Base-by-base conservation (phyloP, 176 grass and related monocot genomes). In the Neostapfia colusana region DNA sequence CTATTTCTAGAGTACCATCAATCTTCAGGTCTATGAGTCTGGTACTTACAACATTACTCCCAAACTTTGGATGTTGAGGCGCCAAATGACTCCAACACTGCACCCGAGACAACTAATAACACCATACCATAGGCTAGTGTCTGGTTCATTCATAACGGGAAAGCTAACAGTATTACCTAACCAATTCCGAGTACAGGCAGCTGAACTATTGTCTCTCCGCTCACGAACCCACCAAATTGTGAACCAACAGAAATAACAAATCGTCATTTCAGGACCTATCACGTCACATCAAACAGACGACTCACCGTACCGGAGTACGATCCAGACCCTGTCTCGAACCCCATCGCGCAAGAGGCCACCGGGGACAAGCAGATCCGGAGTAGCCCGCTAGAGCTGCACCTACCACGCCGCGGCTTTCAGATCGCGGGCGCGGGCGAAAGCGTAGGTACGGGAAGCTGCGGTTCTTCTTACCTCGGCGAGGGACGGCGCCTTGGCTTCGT, bases 401-500 rank as follows among this genome's bases (percentile, higher is more conserved):
- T 10, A 35, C 70, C 42, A 18, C n/a, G 16, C n/a, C 35, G 54
- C 51, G 20, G 35, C 26, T 15, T 65, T 31, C 6, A 71, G 72
- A 76, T 76, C 71, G 55, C 34, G 51, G 3, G 13, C 26, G 0
- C 13, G 4, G 3, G 23, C 35, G 38, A 8, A 4, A 25, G 42
- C 16, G 7, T 2, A n/a, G 31, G 35, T 25, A 0, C 24, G 6
- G 10, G 26, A 26, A 23, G 13, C 3, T 44, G 23, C 4, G 18
- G 11, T 40, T 38, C 38, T 2, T n/a, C 39, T 45, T 82, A 87
- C 85, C 85, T 82, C 73, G 21, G 58, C 72, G 38, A 87, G 79
- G 17, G 79, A 71, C 66, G 73, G 79, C 10, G 79, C 80, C 85
- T 87, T 87, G 58, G 59, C 66, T 82, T 65, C 79, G 35, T 56